Evolutionary conservation across 768 basidiomycete genomes (phyloP).

Genomic region (Russula abietina): DNA sequence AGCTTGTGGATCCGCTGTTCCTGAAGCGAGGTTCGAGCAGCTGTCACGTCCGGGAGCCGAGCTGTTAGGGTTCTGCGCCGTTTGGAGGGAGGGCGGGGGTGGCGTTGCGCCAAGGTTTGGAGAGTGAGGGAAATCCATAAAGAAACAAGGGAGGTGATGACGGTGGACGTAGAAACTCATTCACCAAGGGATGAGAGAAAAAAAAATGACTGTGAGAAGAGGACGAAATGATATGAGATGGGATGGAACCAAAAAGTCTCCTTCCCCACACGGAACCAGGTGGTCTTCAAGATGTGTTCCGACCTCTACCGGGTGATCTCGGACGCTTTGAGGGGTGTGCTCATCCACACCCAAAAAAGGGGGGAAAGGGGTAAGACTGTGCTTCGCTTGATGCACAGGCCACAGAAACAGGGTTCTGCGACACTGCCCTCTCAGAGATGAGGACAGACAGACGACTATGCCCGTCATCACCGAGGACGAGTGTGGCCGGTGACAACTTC

Average conservation of each 20-base stretch:
- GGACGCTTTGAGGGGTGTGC: too few relatives aligned
- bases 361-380: background rate
- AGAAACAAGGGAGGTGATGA: background rate
- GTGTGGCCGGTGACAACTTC: background rate
- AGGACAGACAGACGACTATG: too few relatives aligned
- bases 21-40: background rate
- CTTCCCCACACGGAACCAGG: too few relatives aligned
- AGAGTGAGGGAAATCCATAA: background rate
- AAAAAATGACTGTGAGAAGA: background rate
- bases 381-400: too few relatives aligned
- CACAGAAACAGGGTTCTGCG: background rate
- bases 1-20: background rate
- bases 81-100: background rate
- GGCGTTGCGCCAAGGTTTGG: background rate
- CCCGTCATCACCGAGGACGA: too few relatives aligned
- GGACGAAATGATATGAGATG: background rate
- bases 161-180: background rate
- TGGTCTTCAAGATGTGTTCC: background rate
- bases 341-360: too few relatives aligned
- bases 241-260: too few relatives aligned
- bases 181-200: background rate
- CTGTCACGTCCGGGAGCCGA: background rate
- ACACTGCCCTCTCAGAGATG: background rate
- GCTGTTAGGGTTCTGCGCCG: background rate
- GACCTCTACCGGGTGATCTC: slow-evolving; percentile 13